Percentiles rank a stretch among this genome's conserved stretches.
Evolutionary conservation across 352 stramenopile species (phyloP).

Genomic region (Peronosclerospora sorghi): DNA sequence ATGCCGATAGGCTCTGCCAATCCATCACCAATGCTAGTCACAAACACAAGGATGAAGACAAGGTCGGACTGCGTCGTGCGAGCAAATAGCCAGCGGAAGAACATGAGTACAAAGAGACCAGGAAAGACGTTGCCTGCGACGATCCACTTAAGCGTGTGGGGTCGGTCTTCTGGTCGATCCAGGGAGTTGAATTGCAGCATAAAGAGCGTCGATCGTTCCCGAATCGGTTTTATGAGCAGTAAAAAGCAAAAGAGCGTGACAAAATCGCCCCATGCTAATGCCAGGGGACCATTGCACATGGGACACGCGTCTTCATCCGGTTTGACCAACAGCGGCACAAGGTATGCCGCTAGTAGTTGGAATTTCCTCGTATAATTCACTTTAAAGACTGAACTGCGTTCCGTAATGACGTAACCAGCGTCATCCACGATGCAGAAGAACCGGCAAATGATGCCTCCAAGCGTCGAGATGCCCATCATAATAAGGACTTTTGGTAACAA

Average conservation of each 20-base stretch:
- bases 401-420: slow-evolving; percentile 76
- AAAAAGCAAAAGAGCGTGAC: slow-evolving; percentile 75
- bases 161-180: slow-evolving; percentile 71
- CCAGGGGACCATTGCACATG: slow-evolving; percentile 39
- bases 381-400: slow-evolving; percentile 73
- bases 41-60: slow-evolving; percentile 75
- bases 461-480: slow-evolving; percentile 72
- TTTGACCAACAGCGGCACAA: slow-evolving; percentile 70
- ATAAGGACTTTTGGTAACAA: slow-evolving; percentile 65
- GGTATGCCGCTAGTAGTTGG: slow-evolving; percentile 65
- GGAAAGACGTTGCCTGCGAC: slow-evolving; percentile 72
- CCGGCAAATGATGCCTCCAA: slow-evolving; percentile 69
- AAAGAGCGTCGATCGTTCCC: slow-evolving; percentile 69
- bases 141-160: slow-evolving; percentile 71
- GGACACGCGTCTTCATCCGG: slow-evolving; percentile 33
- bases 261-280: slow-evolving; percentile 73
- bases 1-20: slow-evolving; percentile 70
- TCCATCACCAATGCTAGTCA: slow-evolving; percentile 75
- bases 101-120: slow-evolving; percentile 74
- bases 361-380: slow-evolving; percentile 84
- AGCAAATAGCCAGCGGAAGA: slow-evolving; percentile 79
- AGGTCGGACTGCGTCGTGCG: slow-evolving; percentile 64
- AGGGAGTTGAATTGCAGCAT: slow-evolving; percentile 86
- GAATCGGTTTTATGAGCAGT: slow-evolving; percentile 73
- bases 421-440: slow-evolving; percentile 79